Base-by-base conservation (phyloP, 202 grass and related monocot species). In the Schoenoplectus tabernaemontani region DNA sequence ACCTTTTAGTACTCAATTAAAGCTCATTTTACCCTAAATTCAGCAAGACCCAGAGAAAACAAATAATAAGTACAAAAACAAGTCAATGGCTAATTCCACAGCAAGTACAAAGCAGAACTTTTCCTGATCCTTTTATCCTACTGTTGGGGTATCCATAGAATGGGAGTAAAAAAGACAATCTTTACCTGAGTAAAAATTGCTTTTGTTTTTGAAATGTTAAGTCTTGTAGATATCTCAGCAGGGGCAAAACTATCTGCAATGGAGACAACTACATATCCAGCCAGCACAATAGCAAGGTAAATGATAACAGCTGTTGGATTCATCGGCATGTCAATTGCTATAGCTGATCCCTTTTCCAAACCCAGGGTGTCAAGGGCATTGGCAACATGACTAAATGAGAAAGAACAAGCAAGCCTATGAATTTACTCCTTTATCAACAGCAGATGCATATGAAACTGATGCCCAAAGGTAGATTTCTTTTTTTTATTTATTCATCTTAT, bases 321-420 rank as follows among this genome's bases (percentile, higher is more conserved):
- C 96, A 95, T 98, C 48, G 89, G 96, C 96, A 98, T 95, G 83
- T 92, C 96, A 61, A 98, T 92, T 57, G 96, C 96, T 84, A 98
- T 87, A 53, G 96, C 84, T 76, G 96, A 98, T 75, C 86, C 88
- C 84, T 98, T 95, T 79, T 83, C 81, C 83, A 98, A 91, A 61
- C 78, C 67, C 71, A 98, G 46, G 6, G 80, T 61, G 78, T 98
- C 96, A 60, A 98, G 67, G 9, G 91, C 96, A 84, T 92, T 98
- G 23, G 96, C 89, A 58, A 98, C 96, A 1, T 87, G 78, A 78
- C 96, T 98, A 84, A 67, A 80, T 69, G 57, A 83, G 19, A 73
- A 80, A 83, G 47, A 84, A 43, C 20, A 59, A 68, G 46, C 68
- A 59, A 23, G 76, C 36, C 30, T 34, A 10, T 26, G 59, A 44